Evolutionary conservation across 495 filamentous ascomycete species (phyloP), one percentile per base, ranked within the genome.

Genomic region (Xylaria sp.): DNA sequence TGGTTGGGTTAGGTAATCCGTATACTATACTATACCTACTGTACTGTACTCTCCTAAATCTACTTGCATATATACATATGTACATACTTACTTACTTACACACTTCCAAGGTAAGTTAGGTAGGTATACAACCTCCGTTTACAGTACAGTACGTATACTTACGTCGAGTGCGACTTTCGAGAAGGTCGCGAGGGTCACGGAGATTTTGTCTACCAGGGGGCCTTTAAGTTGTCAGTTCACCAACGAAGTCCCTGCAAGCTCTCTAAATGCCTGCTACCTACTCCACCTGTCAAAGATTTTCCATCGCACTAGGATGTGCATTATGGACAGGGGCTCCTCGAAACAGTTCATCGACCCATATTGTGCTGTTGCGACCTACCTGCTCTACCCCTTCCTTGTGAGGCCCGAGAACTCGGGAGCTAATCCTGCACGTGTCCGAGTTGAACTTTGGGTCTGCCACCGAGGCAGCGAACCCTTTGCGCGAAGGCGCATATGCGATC

Each of bases 321-420:
- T 68, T 68, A 68, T 31, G 31, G 52, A 67, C 66, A 68, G 52
- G 64, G 66, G 40, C 66, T 58, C 50, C 9, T 46, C 66, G 46
- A 68, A 68, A 67, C 73, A 69, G 67, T 72, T 69, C 72, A 61
- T 68, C 73, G 46, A 29, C 59, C 43, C 40, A 53, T 62, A 31
- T 73, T 59, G 43, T 41, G 62, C 71, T 67, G 63, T 52, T 40
- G 61, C 59, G 43, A n/a, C 58, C 68, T 69, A 59, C 48, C 43
- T 33, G 40, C 52, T 31, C 41, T 61, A 57, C 33, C n/a, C 43
- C 58, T 41, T 55, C 17, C 44, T 26, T 24, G 14, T 15, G 35
- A 35, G 64, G 46, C 64, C 64, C 64, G 29, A 67, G 48, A 41
- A 41, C 64, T 67, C 64, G 64, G 64, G 64, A 67, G 48, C 68